Conservation (phyloP, 1,139 yeast species). For the Taiozyma sp. region DNA sequence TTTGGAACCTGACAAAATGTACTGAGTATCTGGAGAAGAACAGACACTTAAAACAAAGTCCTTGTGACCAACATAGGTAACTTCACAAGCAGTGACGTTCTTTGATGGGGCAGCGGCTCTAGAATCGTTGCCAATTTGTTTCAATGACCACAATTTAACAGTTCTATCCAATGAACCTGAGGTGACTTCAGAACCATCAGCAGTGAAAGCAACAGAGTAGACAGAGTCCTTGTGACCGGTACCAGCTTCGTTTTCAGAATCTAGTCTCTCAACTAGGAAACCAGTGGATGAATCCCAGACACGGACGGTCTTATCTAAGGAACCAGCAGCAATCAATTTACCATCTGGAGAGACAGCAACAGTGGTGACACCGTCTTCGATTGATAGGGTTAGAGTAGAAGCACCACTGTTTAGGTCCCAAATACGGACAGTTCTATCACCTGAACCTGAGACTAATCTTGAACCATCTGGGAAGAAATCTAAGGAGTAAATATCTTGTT, state of each 20-base stretch:
- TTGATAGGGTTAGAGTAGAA: constrained; percentile 82
- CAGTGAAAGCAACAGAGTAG: constrained; percentile 90
- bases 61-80: constrained; percentile 92
- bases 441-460: constrained; percentile 92
- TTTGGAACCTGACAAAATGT: constrained; percentile 90
- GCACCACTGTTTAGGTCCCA: constrained; percentile 95
- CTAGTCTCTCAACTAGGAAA: constrained; percentile 86
- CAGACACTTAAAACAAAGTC: constrained; percentile 95
- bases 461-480: constrained; percentile 96
- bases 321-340: constrained; percentile 91
- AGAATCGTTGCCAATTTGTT: constrained; percentile 39
- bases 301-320: constrained; percentile 90
- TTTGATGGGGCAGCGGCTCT: constrained; percentile 41
- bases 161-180: constrained; percentile 96
- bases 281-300: constrained; percentile 98
- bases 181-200: constrained; percentile 88
- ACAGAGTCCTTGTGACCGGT: constrained; percentile 97
- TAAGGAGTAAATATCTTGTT: constrained; percentile 94
- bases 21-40: constrained; percentile 89
- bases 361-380: constrained; percentile 97
- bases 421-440: constrained; percentile 93
- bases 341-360: constrained; percentile 98
- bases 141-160: constrained; percentile 90
- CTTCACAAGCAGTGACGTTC: constrained; percentile 61
- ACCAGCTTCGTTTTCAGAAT: constrained; percentile 80